A percentile compares a stretch with the other conserved stretches of the same genome.
Conservation (phyloP, 2,329 filamentous ascomycete species). For the Diaporthe ampelina region DNA sequence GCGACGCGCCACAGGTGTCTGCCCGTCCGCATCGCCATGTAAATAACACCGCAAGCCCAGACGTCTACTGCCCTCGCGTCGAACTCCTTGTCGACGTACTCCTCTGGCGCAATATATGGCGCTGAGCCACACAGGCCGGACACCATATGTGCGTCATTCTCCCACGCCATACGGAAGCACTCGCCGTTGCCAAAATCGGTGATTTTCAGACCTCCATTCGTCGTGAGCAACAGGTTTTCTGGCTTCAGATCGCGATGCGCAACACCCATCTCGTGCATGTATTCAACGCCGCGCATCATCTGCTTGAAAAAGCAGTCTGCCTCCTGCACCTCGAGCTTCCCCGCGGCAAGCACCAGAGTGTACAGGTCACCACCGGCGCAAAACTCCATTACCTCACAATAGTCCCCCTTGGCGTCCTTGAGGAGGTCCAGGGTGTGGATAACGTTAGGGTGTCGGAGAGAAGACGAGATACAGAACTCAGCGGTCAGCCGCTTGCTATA, state of each 20-base stretch:
- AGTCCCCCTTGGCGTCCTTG: constrained; percentile 96
- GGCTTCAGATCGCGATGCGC: constrained; percentile 97
- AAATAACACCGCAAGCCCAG: constrained; percentile 98
- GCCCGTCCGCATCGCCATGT: constrained; percentile 99
- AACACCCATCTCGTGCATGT: constrained; percentile 99
- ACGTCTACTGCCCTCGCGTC: constrained; percentile 98
- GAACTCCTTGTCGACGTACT: constrained; percentile 95
- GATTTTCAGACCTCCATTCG: constrained; percentile 93
- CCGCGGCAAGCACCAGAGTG: constrained; percentile 89
- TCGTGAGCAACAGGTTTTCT: constrained; percentile 94
- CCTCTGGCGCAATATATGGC: constrained; percentile 97
- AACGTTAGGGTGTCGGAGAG: constrained; percentile 95
- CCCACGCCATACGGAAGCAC: constrained; percentile 99
- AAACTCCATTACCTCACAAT: constrained; percentile 99
- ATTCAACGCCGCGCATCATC: constrained; percentile 98
- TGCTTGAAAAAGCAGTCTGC: constrained; percentile 99
- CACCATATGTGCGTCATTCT: constrained; percentile 98
- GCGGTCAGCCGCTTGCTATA: constrained; percentile 98
- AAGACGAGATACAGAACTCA: constrained; percentile 98
- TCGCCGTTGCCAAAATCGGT: constrained; percentile 99
- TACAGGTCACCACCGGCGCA: constrained; percentile 97
- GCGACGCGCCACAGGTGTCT: constrained; percentile 97
- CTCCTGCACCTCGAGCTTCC: constrained; percentile 91
- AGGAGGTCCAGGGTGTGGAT: constrained; percentile 97
- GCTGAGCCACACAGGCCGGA: constrained; percentile 96